Evolutionary conservation across 2,329 filamentous ascomycete species (phyloP).

Genomic region (Pyrenophora tritici-repentis): DNA sequence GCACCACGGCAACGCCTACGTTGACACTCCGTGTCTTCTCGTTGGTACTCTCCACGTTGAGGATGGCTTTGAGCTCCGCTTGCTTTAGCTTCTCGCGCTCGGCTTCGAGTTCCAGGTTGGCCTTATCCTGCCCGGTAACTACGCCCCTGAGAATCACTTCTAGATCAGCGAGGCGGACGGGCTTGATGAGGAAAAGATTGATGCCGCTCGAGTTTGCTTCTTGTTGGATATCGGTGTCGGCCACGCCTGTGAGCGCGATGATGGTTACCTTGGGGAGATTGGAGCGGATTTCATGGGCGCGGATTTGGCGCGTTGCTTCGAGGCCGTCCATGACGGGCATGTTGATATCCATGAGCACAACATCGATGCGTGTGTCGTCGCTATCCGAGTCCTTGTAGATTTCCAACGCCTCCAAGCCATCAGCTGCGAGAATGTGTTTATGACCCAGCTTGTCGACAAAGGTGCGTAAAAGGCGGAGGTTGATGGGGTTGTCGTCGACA

Average conservation of each 20-base stretch:
- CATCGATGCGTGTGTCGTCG: constrained; percentile 30
- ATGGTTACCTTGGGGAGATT: constrained; percentile 52
- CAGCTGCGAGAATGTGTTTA: constrained; percentile 38
- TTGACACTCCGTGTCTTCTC: constrained; percentile 7
- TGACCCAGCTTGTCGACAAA: constrained; percentile 45
- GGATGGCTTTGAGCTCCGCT: constrained; percentile 5
- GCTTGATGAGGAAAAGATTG: constrained; percentile 61
- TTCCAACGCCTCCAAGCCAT: constrained; percentile 46
- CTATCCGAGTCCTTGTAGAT: constrained; percentile 28
- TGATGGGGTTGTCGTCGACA: constrained; percentile 50
- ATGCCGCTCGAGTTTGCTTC: constrained; percentile 60
- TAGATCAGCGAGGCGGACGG: constrained; percentile 53
- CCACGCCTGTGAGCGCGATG: constrained; percentile 60
- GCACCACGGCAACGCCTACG: constrained; percentile 7
- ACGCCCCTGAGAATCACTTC: constrained; percentile 48
- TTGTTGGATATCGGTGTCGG: constrained; percentile 54
- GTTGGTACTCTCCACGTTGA: constrained; percentile 1
- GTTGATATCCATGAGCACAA: constrained; percentile 46
- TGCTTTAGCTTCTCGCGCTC: constrained; percentile 13
- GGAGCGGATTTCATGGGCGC: constrained; percentile 54
- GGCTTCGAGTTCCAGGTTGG: constrained; percentile 21
- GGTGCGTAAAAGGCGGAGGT: constrained; percentile 44
- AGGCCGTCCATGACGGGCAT: constrained; percentile 49
- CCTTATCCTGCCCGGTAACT: constrained; percentile 34
- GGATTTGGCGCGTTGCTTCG: constrained; percentile 47